These are phyloP conservation scores for Chlorella sp. DNA, from an alignment of 139 green algal genomes.

Conservation along the genomic window DNA sequence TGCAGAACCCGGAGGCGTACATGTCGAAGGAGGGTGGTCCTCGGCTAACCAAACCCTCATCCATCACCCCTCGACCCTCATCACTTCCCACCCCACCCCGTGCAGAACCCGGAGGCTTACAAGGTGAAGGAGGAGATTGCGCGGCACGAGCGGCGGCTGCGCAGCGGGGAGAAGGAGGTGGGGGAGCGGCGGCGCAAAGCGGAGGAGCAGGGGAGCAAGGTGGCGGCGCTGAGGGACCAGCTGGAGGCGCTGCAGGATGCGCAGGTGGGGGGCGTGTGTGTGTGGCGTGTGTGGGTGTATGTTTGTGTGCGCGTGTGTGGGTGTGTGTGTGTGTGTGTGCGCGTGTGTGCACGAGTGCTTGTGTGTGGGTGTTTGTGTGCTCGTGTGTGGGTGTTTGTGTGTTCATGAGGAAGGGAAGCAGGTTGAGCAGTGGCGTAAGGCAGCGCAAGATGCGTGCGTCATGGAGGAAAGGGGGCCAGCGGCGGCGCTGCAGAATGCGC, in stretches of 20 bases:
- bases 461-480: too few species aligned
- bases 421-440: background rate
- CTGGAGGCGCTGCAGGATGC: conserved; percentile 55
- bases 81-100: background rate
- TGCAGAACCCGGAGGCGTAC: too few species aligned
- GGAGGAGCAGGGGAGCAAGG: conserved; percentile 44
- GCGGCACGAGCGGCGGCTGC: conserved; percentile 60
- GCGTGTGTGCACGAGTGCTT: background rate
- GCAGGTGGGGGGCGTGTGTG: background rate
- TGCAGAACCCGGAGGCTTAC: conserved; percentile 58
- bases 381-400: background rate
- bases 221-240: conserved; percentile 51
- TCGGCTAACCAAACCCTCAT: too few species aligned
- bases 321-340: background rate
- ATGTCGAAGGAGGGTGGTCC: too few species aligned
- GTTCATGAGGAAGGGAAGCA: background rate
- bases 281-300: background rate
- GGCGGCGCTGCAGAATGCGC: too few species aligned
- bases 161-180: conserved; percentile 57
- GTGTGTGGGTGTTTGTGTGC: background rate
- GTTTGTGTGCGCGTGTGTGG: background rate
- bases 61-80: background rate
- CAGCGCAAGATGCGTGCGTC: too few species aligned
- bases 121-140: conserved; percentile 70
- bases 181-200: conserved; percentile 35